These are phyloP conservation scores for Myxozyma kluyveri DNA, from an alignment of 805 yeast genomes.

Conservation along the genomic window DNA sequence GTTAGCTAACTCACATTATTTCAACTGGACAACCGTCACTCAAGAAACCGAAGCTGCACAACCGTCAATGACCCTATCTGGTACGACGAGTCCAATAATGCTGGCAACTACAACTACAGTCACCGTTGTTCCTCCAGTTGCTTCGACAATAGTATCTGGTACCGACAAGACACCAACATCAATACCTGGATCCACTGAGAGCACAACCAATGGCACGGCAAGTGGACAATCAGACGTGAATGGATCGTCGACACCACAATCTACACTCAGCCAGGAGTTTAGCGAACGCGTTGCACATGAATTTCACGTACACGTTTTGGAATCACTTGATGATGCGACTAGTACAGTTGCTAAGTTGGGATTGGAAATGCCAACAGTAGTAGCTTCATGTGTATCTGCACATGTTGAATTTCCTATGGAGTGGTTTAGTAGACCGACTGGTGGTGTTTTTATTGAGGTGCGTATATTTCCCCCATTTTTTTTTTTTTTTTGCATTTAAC, in stretches of 20 bases:
- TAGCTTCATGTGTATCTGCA: constrained; percentile 11
- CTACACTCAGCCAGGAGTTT: not conserved
- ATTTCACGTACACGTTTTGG: constrained; percentile 57
- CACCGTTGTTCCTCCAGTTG: not conserved
- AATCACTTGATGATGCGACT: not conserved
- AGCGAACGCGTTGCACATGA: constrained; percentile 27
- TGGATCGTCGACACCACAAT: not conserved
- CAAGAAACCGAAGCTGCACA: not conserved
- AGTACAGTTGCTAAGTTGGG: not conserved
- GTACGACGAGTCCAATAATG: not conserved
- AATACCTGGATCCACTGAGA: not conserved
- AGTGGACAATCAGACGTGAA: not conserved
- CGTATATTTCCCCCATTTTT: not conserved
- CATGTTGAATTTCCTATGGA: constrained; percentile 7
- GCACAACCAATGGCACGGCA: not conserved
- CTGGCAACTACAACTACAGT: not conserved
- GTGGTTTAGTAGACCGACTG: constrained; percentile 13
- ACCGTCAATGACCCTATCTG: not conserved
- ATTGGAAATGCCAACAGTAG: constrained; percentile 17
- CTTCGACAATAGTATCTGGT: too few species aligned
- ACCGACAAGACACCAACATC: not conserved
- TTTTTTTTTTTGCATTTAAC: too few species aligned
- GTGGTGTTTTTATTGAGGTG: constrained; percentile 17
- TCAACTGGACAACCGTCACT: not conserved
- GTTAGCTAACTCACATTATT: not conserved